Evolutionary conservation across 768 basidiomycete species (phyloP).

Genomic region (Russula brevipes): DNA sequence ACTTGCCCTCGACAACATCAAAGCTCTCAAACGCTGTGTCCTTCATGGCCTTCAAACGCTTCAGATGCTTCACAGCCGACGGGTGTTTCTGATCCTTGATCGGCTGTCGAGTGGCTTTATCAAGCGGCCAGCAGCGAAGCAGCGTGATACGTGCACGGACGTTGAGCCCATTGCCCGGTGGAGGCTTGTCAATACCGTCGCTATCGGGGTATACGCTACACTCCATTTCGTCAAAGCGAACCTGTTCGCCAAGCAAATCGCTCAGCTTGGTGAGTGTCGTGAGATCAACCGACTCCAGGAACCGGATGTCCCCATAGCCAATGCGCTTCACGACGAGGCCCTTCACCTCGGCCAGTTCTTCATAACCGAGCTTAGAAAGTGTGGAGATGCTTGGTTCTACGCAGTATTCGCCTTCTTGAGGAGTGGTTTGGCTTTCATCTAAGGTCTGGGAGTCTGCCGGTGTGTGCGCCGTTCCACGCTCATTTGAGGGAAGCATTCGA

Average conservation of each 20-base stretch:
- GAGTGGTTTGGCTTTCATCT: constrained; percentile 1
- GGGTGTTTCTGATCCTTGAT: constrained; percentile 78
- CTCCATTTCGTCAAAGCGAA: constrained; percentile 87
- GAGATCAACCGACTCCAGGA: constrained; percentile 78
- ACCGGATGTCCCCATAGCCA: constrained; percentile 82
- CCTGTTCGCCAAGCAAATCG: constrained; percentile 78
- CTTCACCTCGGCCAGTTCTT: constrained; percentile 66
- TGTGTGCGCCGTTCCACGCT: constrained; percentile 28
- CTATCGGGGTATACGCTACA: constrained; percentile 91
- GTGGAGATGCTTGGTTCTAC: constrained; percentile 71
- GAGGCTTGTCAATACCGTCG: constrained; percentile 79
- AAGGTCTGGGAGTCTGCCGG: constrained; percentile 10
- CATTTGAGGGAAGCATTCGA: constrained; percentile 31
- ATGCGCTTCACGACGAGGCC: constrained; percentile 85
- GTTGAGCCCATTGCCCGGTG: constrained; percentile 81
- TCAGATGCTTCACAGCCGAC: constrained; percentile 64
- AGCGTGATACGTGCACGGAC: constrained; percentile 76
- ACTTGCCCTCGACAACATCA: constrained; percentile 74
- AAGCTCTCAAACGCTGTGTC: constrained; percentile 82
- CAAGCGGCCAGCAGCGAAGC: constrained; percentile 78
- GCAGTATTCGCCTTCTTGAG: constrained; percentile 86
- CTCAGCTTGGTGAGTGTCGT: constrained; percentile 76
- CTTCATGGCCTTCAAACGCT: constrained; percentile 77
- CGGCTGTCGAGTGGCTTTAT: constrained; percentile 86
- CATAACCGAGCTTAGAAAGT: constrained; percentile 65